Conservation (phyloP, 176 grass and related monocot genomes). For the Bromus sterilis region DNA sequence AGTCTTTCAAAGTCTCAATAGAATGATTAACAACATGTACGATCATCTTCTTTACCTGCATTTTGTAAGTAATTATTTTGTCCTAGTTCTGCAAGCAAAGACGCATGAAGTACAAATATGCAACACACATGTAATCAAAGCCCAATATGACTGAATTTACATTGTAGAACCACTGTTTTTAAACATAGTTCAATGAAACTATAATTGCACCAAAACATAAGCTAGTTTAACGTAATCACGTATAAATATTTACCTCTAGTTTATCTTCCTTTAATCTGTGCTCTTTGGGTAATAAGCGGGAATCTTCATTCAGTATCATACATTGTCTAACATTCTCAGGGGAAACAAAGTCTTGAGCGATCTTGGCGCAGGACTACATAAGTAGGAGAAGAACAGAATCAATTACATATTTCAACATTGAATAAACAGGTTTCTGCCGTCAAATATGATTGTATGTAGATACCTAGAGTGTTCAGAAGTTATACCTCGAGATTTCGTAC, state of each 20-base stretch:
- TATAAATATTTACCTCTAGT: conserved; percentile 28
- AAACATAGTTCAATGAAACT: too few species aligned
- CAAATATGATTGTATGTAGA: background rate
- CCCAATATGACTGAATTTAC: too few species aligned
- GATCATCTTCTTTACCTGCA: too few species aligned
- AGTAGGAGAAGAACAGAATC: background rate
- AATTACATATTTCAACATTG: background rate
- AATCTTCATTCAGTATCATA: conserved; percentile 42
- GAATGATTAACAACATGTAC: too few species aligned
- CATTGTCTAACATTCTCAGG: conserved; percentile 44
- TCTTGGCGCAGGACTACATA: conserved; percentile 43
- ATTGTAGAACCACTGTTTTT: too few species aligned
- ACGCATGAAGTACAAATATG: too few species aligned
- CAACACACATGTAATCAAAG: too few species aligned
- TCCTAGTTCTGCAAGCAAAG: too few species aligned
- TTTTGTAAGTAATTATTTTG: too few species aligned
- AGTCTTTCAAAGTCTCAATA: too few species aligned
- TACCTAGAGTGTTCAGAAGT: background rate
- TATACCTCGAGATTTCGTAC: conserved; percentile 53
- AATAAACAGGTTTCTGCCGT: background rate
- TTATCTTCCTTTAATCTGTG: conserved; percentile 64
- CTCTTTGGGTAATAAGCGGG: conserved; percentile 30
- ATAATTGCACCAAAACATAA: too few species aligned
- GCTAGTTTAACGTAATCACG: too few species aligned
- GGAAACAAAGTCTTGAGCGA: conserved; percentile 58